Conservation (phyloP, 768 basidiomycete genomes). For the Lactarius deliciosus region DNA sequence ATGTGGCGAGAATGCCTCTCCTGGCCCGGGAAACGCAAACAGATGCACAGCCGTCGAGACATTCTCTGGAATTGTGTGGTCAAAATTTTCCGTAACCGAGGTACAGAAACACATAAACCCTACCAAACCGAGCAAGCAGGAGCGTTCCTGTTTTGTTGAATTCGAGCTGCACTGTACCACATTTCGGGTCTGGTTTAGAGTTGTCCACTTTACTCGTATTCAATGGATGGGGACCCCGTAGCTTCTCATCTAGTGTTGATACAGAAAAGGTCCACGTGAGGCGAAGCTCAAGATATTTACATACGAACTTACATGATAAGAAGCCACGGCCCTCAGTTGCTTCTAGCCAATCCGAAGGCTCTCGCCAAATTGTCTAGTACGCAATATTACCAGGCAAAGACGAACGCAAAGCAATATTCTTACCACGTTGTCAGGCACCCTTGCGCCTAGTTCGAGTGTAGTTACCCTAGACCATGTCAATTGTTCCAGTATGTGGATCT, state of each 20-base stretch:
- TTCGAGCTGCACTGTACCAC: constrained; percentile 68
- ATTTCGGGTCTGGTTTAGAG: constrained; percentile 62
- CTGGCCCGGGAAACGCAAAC: constrained; percentile 65
- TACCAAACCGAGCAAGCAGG: constrained; percentile 74
- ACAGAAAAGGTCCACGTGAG: not conserved
- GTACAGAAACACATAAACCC: constrained; percentile 24
- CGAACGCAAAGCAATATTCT: constrained; percentile 33
- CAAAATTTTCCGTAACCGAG: constrained; percentile 19
- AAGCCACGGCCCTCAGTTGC: constrained; percentile 83
- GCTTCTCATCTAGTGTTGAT: constrained; percentile 55
- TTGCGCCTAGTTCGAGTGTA: constrained; percentile 60
- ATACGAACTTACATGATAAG: constrained; percentile 63
- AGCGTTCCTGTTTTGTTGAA: constrained; percentile 80
- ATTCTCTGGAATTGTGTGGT: constrained; percentile 47
- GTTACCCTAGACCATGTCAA: constrained; percentile 70
- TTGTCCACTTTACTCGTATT: constrained; percentile 52
- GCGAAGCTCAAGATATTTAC: not conserved
- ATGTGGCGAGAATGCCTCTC: constrained; percentile 56
- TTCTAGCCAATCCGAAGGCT: constrained; percentile 83
- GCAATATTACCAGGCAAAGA: constrained; percentile 13
- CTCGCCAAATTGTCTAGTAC: constrained; percentile 75
- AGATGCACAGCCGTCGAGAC: constrained; percentile 64
- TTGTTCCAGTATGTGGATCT: constrained; percentile 77
- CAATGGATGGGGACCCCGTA: constrained; percentile 56
- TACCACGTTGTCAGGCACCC: constrained; percentile 58